phyloP scores from a whole-genome alignment of 2,329 filamentous ascomycete species.

The Fusarium redolens region DNA sequence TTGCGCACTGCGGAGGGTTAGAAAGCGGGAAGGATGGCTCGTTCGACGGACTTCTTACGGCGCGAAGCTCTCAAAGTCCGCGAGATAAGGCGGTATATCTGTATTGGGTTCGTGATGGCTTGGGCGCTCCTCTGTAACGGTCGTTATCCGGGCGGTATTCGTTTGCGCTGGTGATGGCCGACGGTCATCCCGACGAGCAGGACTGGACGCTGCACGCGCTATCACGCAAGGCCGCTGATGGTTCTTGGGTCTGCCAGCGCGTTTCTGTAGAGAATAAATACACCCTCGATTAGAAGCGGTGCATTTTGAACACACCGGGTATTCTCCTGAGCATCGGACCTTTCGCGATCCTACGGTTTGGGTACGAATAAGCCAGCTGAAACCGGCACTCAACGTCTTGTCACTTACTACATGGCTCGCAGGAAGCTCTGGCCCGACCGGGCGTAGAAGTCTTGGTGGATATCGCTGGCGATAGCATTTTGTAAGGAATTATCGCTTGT shows the following conservation, averaged over 20 bases:
- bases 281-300: neutral
- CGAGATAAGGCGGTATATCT: neutral
- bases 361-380: neutral
- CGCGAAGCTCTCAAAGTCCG: neutral
- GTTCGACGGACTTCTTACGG: neutral
- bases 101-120: neutral
- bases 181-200: neutral
- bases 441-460: neutral
- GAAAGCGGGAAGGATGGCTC: neutral
- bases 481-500: neutral
- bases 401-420: neutral
- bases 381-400: neutral
- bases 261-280: neutral
- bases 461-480: neutral
- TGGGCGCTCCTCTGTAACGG: neutral
- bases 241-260: neutral
- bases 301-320: neutral
- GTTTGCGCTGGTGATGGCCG: neutral
- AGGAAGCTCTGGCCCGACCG: neutral
- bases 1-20: neutral
- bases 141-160: neutral
- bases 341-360: neutral
- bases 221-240: neutral
- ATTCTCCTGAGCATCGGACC: conserved; percentile 11
- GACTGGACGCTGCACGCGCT: neutral